A percentile compares a stretch with the other conserved stretches of the same genome.
phyloP scores from a whole-genome alignment of 2,329 filamentous ascomycete genomes.

The Amauroascus niger region DNA sequence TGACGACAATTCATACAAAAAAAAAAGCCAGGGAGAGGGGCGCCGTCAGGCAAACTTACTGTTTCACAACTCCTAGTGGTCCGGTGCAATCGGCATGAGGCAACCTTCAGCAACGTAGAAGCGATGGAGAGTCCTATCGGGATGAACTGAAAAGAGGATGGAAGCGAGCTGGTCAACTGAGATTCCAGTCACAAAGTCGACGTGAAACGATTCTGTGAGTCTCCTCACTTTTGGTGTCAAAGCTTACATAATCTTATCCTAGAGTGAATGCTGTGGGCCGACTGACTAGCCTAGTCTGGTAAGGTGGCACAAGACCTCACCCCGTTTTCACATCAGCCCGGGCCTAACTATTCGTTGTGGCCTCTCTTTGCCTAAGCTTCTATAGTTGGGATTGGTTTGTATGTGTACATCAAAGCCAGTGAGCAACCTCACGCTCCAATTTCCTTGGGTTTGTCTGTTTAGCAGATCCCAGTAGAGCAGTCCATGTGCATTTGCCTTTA shows the following conservation, averaged over 20 bases:
- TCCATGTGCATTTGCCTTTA: neutral
- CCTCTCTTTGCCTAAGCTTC: too few species aligned
- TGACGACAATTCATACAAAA: neutral
- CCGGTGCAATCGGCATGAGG: neutral
- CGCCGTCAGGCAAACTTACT: neutral
- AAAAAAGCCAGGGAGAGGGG: neutral
- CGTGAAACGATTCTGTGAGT: neutral
- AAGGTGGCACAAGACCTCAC: slow-evolving; percentile 1
- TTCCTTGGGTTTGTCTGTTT: neutral
- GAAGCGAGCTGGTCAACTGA: neutral
- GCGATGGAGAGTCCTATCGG: neutral
- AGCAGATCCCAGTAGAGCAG: neutral
- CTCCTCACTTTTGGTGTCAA: neutral
- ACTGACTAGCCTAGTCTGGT: neutral
- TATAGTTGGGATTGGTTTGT: too few species aligned
- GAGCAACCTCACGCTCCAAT: slow-evolving; percentile 1
- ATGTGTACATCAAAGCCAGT: too few species aligned
- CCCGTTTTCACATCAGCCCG: neutral
- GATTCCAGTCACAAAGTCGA: neutral
- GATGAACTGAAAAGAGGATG: neutral
- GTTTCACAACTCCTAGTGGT: neutral
- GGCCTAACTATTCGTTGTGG: too few species aligned
- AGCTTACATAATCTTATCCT: neutral
- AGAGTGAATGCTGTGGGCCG: neutral
- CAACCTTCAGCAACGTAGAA: neutral